Conservation (phyloP, 805 yeast species). For the Kodamaea lidongshanica region DNA sequence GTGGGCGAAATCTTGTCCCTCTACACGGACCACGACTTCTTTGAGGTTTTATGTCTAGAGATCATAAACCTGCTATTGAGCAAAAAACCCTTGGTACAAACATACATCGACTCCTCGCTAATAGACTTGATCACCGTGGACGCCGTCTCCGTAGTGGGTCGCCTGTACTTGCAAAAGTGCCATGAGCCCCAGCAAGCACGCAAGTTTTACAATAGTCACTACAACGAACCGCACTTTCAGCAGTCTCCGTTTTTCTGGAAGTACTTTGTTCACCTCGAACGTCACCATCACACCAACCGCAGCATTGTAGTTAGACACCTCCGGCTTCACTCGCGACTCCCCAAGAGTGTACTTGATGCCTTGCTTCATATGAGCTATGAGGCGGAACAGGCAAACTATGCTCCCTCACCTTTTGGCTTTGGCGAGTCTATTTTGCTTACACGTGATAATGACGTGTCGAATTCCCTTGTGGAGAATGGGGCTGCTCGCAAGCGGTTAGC, state of each 20-base stretch:
- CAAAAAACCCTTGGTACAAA: no score
- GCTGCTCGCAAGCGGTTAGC: conserved; percentile 20
- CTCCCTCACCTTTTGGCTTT: conserved; percentile 10
- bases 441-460: conserved; percentile 19
- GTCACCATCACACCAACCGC: conserved; percentile 39
- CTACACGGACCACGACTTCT: not conserved
- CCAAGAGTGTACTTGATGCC: conserved; percentile 43
- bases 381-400: conserved; percentile 16
- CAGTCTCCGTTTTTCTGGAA: conserved; percentile 50
- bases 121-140: no score
- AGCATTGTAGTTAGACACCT: conserved; percentile 41
- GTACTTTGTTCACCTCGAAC: conserved; percentile 50
- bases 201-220: conserved; percentile 24
- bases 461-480: conserved; percentile 22
- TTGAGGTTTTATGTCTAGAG: not conserved
- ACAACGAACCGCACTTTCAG: conserved; percentile 26
- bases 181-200: no score
- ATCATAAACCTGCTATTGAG: no score
- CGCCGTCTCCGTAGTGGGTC: no score
- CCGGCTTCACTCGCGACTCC: conserved; percentile 41
- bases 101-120: no score
- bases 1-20: conserved; percentile 2
- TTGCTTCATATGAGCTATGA: conserved; percentile 26
- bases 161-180: no score
- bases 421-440: conserved; percentile 6